Evolutionary conservation across 176 grass and related monocot genomes (phyloP).

Genomic region (Avena sativa): DNA sequence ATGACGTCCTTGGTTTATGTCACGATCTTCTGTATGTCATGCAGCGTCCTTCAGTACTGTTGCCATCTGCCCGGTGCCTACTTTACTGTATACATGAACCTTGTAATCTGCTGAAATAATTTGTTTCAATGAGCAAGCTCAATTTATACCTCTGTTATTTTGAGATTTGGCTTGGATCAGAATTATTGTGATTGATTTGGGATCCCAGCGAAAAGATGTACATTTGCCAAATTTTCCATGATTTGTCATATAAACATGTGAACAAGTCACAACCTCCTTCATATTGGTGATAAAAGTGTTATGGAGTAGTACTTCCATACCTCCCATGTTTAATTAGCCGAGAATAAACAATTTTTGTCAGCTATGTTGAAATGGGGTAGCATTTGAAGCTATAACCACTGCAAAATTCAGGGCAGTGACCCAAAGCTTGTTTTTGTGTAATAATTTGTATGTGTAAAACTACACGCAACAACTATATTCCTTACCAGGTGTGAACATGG

Average conservation of each 20-base stretch:
- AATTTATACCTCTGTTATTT: background rate
- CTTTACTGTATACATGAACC: background rate
- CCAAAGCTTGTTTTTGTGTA: background rate
- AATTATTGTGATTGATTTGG: slow-evolving; percentile 19
- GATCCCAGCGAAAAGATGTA: background rate
- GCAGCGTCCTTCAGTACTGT: slow-evolving; percentile 3
- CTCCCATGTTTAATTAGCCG: background rate
- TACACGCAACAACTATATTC: slow-evolving; percentile 44
- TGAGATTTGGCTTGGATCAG: background rate
- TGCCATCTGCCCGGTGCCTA: background rate
- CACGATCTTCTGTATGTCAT: background rate
- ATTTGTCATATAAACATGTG: background rate
- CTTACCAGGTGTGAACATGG: slow-evolving; percentile 25
- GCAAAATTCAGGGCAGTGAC: background rate
- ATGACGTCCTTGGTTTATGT: slow-evolving; percentile 38
- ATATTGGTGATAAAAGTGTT: background rate
- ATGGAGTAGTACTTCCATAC: background rate
- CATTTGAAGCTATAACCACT: background rate
- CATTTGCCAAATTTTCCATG: slow-evolving; percentile 1
- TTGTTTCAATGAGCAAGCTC: background rate
- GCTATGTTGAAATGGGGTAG: background rate
- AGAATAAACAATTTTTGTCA: background rate
- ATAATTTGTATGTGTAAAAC: slow-evolving; percentile 6
- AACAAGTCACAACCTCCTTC: background rate
- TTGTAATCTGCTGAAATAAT: slow-evolving; percentile 28